Conservation (phyloP, 352 stramenopile species). For the Phytophthora nicotianae region DNA sequence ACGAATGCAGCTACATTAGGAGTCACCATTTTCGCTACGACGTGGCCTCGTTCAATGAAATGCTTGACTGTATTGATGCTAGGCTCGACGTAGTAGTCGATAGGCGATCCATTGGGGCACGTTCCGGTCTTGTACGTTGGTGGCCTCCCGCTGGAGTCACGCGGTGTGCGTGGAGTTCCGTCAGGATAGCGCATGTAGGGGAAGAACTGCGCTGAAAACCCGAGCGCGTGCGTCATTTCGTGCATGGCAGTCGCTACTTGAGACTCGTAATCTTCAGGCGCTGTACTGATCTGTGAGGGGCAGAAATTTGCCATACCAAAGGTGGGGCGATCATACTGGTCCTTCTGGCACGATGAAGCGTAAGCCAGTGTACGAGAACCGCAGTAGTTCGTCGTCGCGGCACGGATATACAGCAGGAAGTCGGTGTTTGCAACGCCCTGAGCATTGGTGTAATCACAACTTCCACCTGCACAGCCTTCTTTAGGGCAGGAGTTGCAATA, state of each 20-base stretch:
- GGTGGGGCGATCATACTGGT: constrained; percentile 84
- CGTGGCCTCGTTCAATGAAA: constrained; percentile 55
- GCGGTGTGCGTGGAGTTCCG: constrained; percentile 66
- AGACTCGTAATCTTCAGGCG: constrained; percentile 55
- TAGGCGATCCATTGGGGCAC: constrained; percentile 62
- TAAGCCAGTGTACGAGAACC: constrained; percentile 64
- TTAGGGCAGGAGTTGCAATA: constrained; percentile 53
- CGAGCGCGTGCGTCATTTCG: constrained; percentile 83
- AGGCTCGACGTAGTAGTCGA: constrained; percentile 45
- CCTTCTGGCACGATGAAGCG: constrained; percentile 80
- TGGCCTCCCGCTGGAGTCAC: constrained; percentile 49
- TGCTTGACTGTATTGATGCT: constrained; percentile 57
- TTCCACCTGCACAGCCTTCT: constrained; percentile 43
- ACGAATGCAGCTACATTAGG: constrained; percentile 64
- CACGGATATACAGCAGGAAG: constrained; percentile 77
- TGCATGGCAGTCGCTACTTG: constrained; percentile 80
- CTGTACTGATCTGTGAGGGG: constrained; percentile 62
- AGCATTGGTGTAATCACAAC: constrained; percentile 41
- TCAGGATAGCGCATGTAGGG: constrained; percentile 73
- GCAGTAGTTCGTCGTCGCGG: constrained; percentile 57
- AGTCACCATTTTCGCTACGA: constrained; percentile 73
- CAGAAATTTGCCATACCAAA: constrained; percentile 90
- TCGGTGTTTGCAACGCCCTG: constrained; percentile 56
- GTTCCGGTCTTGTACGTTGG: constrained; percentile 31
- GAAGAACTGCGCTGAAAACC: constrained; percentile 81